These are phyloP conservation scores for Tephrocybe rancida DNA, from an alignment of 768 basidiomycete species.

Conservation along the genomic window DNA sequence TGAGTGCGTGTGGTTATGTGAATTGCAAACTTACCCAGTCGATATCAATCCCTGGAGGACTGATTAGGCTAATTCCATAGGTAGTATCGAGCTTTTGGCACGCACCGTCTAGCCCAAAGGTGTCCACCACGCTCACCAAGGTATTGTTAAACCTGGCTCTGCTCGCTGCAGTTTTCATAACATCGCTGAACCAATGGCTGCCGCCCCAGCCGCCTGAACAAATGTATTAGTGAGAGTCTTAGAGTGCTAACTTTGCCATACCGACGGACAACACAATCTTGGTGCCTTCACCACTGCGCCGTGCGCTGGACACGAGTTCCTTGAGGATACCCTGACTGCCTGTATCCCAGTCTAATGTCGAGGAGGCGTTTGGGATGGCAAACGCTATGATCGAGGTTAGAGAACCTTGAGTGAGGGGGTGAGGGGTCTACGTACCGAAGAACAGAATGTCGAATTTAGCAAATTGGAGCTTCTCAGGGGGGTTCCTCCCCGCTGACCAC, in stretches of 20 bases:
- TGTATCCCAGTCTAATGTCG: slow-evolving; percentile 53
- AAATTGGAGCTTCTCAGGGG: slow-evolving; percentile 63
- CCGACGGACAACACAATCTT: slow-evolving; percentile 71
- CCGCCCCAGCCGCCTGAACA: slow-evolving; percentile 68
- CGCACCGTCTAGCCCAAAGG: slow-evolving; percentile 68
- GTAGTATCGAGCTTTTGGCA: slow-evolving; percentile 14
- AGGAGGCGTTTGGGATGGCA: slow-evolving; percentile 62
- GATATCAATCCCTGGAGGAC: slow-evolving; percentile 44
- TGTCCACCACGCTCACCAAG: slow-evolving; percentile 54
- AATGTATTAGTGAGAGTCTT: neutral
- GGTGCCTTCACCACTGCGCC: slow-evolving; percentile 56
- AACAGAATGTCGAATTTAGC: slow-evolving; percentile 67
- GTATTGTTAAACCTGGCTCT: slow-evolving; percentile 57
- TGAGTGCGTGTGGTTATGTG: neutral
- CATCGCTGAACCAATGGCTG: slow-evolving; percentile 63
- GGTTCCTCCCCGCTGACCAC: slow-evolving; percentile 47
- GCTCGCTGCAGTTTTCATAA: slow-evolving; percentile 46
- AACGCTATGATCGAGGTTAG: slow-evolving; percentile 50
- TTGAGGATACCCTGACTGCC: slow-evolving; percentile 53
- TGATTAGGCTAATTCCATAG: slow-evolving; percentile 38
- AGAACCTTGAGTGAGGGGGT: neutral
- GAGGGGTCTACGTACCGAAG: slow-evolving; percentile 44
- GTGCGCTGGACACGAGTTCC: slow-evolving; percentile 57
- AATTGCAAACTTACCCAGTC: slow-evolving; percentile 49
- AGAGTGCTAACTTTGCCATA: slow-evolving; percentile 29